phyloP scores from a whole-genome alignment of 192 early-diverging fungal species.

The Coemansia sp. region DNA sequence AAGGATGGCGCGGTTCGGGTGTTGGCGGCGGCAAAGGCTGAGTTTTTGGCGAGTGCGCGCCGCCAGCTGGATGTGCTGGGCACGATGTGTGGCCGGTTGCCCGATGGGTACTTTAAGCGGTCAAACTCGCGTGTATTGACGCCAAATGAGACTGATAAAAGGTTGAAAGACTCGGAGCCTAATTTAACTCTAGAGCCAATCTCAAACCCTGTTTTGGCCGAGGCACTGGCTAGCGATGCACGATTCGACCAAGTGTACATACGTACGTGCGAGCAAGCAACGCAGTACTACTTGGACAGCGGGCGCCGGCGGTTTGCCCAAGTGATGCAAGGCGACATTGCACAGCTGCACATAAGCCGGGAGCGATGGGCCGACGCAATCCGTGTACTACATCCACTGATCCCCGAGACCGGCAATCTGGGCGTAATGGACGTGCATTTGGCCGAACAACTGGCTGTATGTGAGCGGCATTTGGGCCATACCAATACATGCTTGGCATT shows the following conservation, averaged over 20 bases:
- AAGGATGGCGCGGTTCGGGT: background rate
- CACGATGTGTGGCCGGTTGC: conserved; percentile 24
- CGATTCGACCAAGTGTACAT: conserved; percentile 54
- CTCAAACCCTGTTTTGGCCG: conserved; percentile 49
- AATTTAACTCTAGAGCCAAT: conserved; percentile 3
- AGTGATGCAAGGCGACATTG: conserved; percentile 45
- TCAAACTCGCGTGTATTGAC: conserved; percentile 11
- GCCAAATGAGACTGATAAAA: background rate
- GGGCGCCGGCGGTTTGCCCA: conserved; percentile 43
- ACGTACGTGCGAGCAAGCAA: conserved; percentile 50
- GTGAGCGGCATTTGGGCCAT: conserved; percentile 33
- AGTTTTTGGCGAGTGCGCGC: conserved; percentile 44
- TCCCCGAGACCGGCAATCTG: conserved; percentile 17
- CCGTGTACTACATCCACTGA: conserved; percentile 25
- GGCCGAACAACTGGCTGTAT: conserved; percentile 22
- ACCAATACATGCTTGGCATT: conserved; percentile 15
- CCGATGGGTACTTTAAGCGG: conserved; percentile 9
- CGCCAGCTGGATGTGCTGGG: conserved; percentile 51
- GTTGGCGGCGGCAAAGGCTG: conserved; percentile 51
- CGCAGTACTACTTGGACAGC: conserved; percentile 51
- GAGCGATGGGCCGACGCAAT: conserved; percentile 35
- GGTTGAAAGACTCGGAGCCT: background rate
- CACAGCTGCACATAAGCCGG: conserved; percentile 37
- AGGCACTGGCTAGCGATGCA: conserved; percentile 37
- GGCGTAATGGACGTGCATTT: conserved; percentile 3